Conservation (phyloP, 208 protist species). For the Leishmania aethiopica region DNA sequence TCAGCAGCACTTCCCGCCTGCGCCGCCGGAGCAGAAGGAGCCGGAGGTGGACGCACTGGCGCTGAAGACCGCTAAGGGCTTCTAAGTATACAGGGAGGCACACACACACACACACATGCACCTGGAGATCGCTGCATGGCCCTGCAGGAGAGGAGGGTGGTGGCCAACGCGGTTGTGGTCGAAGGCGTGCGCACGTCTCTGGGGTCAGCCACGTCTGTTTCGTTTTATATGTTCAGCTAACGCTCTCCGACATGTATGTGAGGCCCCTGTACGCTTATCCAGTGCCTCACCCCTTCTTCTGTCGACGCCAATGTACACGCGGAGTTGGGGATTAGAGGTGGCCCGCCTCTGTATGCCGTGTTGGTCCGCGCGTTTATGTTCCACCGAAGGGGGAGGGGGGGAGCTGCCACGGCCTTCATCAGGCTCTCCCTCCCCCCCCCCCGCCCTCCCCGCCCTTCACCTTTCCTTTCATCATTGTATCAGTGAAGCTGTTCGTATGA, state of each 20-base stretch:
- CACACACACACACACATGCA: not conserved
- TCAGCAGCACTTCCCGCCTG: constrained; percentile 72
- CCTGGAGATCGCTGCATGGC: not conserved
- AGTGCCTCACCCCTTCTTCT: not conserved
- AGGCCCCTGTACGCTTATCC: not conserved
- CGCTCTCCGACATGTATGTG: not conserved
- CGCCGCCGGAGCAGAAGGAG: constrained; percentile 66
- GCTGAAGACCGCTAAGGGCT: constrained; percentile 84
- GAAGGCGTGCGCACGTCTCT: not conserved
- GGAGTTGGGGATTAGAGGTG: not conserved
- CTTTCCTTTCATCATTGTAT: not conserved
- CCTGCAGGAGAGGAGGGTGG: not conserved
- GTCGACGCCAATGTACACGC: no score
- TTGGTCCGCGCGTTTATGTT: not conserved
- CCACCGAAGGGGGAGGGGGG: not conserved
- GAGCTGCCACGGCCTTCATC: not conserved
- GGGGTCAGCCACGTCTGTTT: not conserved
- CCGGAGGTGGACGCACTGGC: constrained; percentile 79
- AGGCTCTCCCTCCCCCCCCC: not conserved
- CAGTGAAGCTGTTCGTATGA: not conserved
- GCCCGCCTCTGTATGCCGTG: not conserved
- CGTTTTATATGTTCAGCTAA: not conserved
- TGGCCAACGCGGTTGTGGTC: not conserved
- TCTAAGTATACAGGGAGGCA: constrained; percentile 37
- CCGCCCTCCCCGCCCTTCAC: not conserved